A percentile compares a stretch with the other conserved stretches of the same genome.
These are phyloP conservation scores for Bipolaris gigantea DNA, from an alignment of 2,329 filamentous ascomycete species.

Conservation along the genomic window DNA sequence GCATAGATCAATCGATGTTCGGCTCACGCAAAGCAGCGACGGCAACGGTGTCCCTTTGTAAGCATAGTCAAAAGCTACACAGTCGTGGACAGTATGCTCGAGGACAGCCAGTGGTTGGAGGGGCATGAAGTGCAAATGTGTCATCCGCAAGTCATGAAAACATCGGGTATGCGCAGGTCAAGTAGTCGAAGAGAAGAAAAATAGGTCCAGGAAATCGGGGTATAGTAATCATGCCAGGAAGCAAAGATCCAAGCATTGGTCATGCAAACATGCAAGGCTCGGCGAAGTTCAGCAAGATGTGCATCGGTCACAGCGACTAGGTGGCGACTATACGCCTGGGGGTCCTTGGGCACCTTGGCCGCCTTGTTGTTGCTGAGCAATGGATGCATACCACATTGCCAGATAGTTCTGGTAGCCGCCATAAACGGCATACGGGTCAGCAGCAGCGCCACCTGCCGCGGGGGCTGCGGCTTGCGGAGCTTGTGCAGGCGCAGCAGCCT, in stretches of 20 bases:
- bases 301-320: conserved; percentile 40
- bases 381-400: conserved; percentile 77
- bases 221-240: conserved; percentile 30
- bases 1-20: conserved; percentile 16
- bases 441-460: conserved; percentile 54
- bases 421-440: conserved; percentile 70
- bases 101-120: conserved; percentile 3
- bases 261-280: conserved; percentile 46
- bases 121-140: conserved; percentile 22
- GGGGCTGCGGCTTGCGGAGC: conserved; percentile 35
- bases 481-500: conserved; percentile 37
- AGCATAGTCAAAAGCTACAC: conserved; percentile 7
- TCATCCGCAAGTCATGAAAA: conserved; percentile 26
- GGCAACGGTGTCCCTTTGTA: conserved; percentile 2
- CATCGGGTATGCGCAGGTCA: conserved; percentile 24
- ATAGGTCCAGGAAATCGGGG: conserved; percentile 18
- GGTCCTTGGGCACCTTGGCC: conserved; percentile 35
- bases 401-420: conserved; percentile 82
- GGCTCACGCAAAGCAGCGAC: conserved; percentile 20
- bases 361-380: conserved; percentile 55
- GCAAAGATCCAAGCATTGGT: conserved; percentile 33
- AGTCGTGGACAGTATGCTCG: conserved; percentile 3
- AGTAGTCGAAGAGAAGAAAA: conserved; percentile 27
- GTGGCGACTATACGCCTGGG: conserved; percentile 40
- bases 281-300: conserved; percentile 41